Evolutionary conservation across 2,329 filamentous ascomycete species (phyloP).

Genomic region (Penicillium hesseltinei): DNA sequence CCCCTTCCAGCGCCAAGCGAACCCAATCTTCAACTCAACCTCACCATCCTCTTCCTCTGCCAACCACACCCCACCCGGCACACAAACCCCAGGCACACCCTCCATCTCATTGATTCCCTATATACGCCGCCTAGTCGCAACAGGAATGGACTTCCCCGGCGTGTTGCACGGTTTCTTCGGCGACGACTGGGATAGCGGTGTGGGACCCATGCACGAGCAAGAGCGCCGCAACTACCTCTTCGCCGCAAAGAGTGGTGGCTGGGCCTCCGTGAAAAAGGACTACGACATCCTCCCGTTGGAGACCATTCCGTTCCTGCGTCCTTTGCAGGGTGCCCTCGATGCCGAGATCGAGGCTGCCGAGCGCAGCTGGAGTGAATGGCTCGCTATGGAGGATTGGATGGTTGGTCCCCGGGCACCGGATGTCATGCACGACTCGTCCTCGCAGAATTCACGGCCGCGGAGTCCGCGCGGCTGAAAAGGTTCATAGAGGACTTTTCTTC

Average conservation of each 20-base stretch:
- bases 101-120: conserved; percentile 77
- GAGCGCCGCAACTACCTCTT: conserved; percentile 95
- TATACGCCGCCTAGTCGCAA: conserved; percentile 83
- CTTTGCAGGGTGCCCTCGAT: conserved; percentile 72
- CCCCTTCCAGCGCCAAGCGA: conserved; percentile 70
- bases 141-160: conserved; percentile 80
- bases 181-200: conserved; percentile 80
- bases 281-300: conserved; percentile 87
- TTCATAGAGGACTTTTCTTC: neutral
- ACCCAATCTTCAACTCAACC: conserved; percentile 48
- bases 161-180: conserved; percentile 96
- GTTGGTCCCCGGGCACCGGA: conserved; percentile 74
- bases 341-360: conserved; percentile 82
- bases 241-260: conserved; percentile 86
- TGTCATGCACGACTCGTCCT: conserved; percentile 38
- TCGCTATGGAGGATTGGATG: conserved; percentile 99
- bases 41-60: conserved; percentile 34
- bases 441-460: conserved; percentile 34
- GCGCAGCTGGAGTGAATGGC: conserved; percentile 86
- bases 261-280: conserved; percentile 82
- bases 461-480: conserved; percentile 28
- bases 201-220: conserved; percentile 79
- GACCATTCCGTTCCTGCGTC: conserved; percentile 80
- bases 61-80: conserved; percentile 41
- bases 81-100: conserved; percentile 37